Percentiles rank a stretch among this genome's conserved stretches.
These are phyloP conservation scores for Cenchrus purpureus DNA, from an alignment of 176 grass and related monocot genomes.

Conservation along the genomic window DNA sequence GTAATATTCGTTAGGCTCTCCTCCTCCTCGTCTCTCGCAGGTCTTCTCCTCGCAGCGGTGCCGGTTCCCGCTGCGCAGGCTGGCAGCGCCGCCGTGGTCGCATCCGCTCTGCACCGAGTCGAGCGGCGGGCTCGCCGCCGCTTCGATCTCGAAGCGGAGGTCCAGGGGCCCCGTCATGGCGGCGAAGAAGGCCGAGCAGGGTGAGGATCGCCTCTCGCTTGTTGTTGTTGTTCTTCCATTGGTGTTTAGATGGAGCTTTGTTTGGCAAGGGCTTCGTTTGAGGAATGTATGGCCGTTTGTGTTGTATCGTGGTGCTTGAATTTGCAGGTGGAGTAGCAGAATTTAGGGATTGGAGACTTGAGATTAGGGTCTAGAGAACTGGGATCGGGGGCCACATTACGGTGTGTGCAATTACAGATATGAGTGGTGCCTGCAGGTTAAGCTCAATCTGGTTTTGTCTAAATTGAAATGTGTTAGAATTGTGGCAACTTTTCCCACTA, in stretches of 20 bases:
- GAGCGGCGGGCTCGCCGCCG: conserved; percentile 26
- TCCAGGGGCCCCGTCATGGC: conserved; percentile 88
- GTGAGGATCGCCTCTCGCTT: conserved; percentile 39
- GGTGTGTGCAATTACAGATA: not conserved
- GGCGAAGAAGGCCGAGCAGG: conserved; percentile 82
- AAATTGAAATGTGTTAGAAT: not conserved
- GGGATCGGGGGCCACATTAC: not conserved
- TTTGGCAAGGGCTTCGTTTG: conserved; percentile 16
- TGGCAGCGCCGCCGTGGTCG: conserved; percentile 27
- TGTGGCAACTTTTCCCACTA: not conserved
- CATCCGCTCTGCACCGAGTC: conserved; percentile 47
- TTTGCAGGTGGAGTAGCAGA: not conserved
- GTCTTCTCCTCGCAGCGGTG: conserved; percentile 56
- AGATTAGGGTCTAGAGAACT: not conserved
- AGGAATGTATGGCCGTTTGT: not conserved
- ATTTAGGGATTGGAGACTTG: not conserved
- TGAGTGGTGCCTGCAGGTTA: not conserved
- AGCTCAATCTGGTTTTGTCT: not conserved
- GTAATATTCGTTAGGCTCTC: too few relatives aligned
- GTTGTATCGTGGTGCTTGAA: not conserved
- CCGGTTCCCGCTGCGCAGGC: conserved; percentile 55
- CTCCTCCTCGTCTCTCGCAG: not conserved
- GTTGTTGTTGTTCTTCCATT: not conserved
- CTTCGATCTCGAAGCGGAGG: conserved; percentile 63
- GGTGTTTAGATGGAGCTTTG: not conserved